phyloP scores from a whole-genome alignment of 2,329 filamentous ascomycete genomes.

The Nemania diffusa region DNA sequence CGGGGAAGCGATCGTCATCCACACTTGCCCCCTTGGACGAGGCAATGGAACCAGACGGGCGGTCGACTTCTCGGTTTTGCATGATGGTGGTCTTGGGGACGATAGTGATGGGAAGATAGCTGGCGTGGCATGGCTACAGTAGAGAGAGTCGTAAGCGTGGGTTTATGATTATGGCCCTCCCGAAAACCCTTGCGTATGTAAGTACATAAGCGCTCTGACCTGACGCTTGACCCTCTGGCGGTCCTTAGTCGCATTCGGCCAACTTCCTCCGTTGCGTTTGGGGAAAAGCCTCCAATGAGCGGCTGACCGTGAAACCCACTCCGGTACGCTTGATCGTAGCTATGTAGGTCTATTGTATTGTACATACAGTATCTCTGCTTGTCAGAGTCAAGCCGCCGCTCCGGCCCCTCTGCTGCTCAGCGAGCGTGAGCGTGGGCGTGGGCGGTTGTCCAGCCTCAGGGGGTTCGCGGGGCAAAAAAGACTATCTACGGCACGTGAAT shows the following conservation, averaged over 20 bases:
- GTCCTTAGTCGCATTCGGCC: constrained; percentile 40
- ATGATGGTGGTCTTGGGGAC: neutral
- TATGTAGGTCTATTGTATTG: too few species aligned
- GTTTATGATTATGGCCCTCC: neutral
- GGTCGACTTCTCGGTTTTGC: neutral
- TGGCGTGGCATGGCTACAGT: neutral
- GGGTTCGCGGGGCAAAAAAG: constrained; percentile 1
- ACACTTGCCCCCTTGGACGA: constrained; percentile 20
- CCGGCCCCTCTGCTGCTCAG: constrained; percentile 11
- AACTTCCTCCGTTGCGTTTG: constrained; percentile 40
- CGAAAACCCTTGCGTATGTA: constrained; percentile 7
- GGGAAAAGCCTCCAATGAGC: constrained; percentile 43
- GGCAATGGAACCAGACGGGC: neutral
- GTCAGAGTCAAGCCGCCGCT: constrained; percentile 8
- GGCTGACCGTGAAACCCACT: constrained; percentile 25
- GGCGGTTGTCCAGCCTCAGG: constrained; percentile 2
- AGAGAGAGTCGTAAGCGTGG: neutral
- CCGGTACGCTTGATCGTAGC: constrained; percentile 28
- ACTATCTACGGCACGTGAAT: constrained; percentile 5
- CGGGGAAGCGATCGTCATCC: constrained; percentile 23
- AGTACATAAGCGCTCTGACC: constrained; percentile 18
- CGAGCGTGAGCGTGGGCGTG: neutral
- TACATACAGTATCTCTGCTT: neutral
- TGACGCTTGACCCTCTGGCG: constrained; percentile 14
- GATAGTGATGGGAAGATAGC: constrained; percentile 8